Evolutionary conservation across 768 basidiomycete genomes (phyloP).

Genomic region (Pisolithus tinctorius): DNA sequence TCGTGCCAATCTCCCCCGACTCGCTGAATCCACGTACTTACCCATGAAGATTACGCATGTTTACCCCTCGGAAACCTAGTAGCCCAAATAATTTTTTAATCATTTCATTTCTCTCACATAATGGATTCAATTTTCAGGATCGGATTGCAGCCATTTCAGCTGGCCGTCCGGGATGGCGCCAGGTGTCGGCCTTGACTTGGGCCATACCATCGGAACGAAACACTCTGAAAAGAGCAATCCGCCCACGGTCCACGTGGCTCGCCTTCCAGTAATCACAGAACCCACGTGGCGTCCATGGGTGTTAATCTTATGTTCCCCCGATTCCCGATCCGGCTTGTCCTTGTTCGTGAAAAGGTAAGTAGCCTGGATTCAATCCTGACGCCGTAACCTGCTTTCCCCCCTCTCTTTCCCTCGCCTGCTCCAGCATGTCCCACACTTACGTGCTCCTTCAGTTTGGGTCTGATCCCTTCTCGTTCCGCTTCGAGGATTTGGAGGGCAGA

Average conservation of each 20-base stretch:
- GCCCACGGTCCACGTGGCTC: conserved; percentile 30
- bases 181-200: neutral
- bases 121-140: neutral
- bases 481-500: conserved; percentile 57
- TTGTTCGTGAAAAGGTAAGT: conserved; percentile 32
- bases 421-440: conserved; percentile 33
- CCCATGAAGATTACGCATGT: conserved; percentile 7
- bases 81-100: neutral
- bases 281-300: conserved; percentile 31
- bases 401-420: conserved; percentile 15
- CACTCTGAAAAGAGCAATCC: conserved; percentile 9
- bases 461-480: conserved; percentile 53
- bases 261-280: conserved; percentile 8
- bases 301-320: conserved; percentile 17
- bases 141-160: neutral
- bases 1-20: neutral
- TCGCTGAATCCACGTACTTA: neutral
- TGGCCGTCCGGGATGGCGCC: neutral
- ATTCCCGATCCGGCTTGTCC: conserved; percentile 35
- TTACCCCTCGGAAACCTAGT: neutral
- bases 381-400: conserved; percentile 9
- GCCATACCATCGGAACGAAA: neutral
- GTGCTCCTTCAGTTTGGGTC: conserved; percentile 59
- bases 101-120: neutral
- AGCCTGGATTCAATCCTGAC: conserved; percentile 8